Evolutionary conservation across 208 protist genomes (phyloP).

Genomic region (Leishmania mexicana): DNA sequence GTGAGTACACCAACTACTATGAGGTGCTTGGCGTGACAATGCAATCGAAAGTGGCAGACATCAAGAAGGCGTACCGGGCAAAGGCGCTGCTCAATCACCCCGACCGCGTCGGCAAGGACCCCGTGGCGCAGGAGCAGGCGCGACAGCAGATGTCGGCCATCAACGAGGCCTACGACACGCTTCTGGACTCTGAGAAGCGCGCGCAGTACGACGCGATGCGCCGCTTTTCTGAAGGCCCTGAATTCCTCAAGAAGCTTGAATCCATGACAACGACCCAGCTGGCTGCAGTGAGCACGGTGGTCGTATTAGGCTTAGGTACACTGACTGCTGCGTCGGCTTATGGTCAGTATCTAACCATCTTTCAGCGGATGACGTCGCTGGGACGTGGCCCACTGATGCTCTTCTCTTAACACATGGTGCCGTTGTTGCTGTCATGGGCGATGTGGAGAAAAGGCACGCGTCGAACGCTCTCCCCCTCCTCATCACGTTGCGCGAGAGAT

Average conservation of each 20-base stretch:
- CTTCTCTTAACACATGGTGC: slow-evolving; percentile 1
- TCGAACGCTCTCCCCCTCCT: background rate
- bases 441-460: background rate
- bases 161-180: slow-evolving; percentile 84
- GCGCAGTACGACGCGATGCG: slow-evolving; percentile 65
- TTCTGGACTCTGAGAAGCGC: slow-evolving; percentile 57
- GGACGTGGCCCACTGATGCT: slow-evolving; percentile 22
- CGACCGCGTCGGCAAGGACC: slow-evolving; percentile 52
- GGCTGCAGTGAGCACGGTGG: slow-evolving; percentile 20
- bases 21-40: slow-evolving; percentile 56
- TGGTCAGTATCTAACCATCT: slow-evolving; percentile 53
- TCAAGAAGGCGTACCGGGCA: slow-evolving; percentile 70
- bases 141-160: slow-evolving; percentile 73
- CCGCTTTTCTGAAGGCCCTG: slow-evolving; percentile 23
- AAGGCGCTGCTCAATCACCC: slow-evolving; percentile 72
- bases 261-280: slow-evolving; percentile 34
- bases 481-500: background rate
- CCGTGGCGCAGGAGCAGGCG: slow-evolving; percentile 42
- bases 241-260: slow-evolving; percentile 45
- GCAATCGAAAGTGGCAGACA: slow-evolving; percentile 53
- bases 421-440: background rate
- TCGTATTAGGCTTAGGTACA: slow-evolving; percentile 25
- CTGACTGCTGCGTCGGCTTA: slow-evolving; percentile 31
- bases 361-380: slow-evolving; percentile 36
- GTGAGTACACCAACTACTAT: slow-evolving; percentile 43